Evolutionary conservation across 225 moss, liverwort and hornwort species (phyloP), one percentile per base, ranked within the genome.

Genomic region (Climacium dendroides): DNA sequence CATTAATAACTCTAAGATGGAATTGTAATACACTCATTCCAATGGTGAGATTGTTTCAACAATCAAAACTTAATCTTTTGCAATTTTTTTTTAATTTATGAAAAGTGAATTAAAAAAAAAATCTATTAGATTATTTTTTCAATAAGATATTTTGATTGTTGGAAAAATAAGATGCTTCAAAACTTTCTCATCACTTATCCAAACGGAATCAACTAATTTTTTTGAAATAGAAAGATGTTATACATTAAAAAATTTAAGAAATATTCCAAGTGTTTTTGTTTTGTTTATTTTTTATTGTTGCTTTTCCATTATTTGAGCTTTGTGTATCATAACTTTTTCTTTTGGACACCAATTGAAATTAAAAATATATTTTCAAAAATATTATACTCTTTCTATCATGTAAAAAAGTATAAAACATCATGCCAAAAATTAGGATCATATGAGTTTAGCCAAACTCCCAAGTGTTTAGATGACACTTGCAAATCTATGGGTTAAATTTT

Each of bases 391-490:
- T 64, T 34, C 17, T 35, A 63, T 32, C 2, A 9, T 63, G 5
- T 18, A 34, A 8, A 62, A n/a, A n/a, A n/a, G 5, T 63, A 2
- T 2, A 34, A 10, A 35, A 19, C 15, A 43, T 15, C 9, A 39
- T 69, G 7, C 13, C 13, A 37, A 37, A 35, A 67, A 37, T 23
- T 37, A 67, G 23, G 23, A 37, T 37, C 23, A 7, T 2, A 66
- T 4, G 6, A 22, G 4, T 6, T 37, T 37, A 12, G 2, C 7
- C 3, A 1, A 37, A 12, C 7, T 66, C 4, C 1, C 0, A 22
- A 66, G 10, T 37, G 37, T 66, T 1, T 6, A 0, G 0, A 0
- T 3, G 6, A n/a, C 11, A n/a, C 4, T 12, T 6, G 7, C 3
- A 4, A 66, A 1, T n/a, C 11, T 66, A 4, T 6, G 0, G 19